Conservation (phyloP, 2,329 filamentous ascomycete species). For the Beauveria varroae region DNA sequence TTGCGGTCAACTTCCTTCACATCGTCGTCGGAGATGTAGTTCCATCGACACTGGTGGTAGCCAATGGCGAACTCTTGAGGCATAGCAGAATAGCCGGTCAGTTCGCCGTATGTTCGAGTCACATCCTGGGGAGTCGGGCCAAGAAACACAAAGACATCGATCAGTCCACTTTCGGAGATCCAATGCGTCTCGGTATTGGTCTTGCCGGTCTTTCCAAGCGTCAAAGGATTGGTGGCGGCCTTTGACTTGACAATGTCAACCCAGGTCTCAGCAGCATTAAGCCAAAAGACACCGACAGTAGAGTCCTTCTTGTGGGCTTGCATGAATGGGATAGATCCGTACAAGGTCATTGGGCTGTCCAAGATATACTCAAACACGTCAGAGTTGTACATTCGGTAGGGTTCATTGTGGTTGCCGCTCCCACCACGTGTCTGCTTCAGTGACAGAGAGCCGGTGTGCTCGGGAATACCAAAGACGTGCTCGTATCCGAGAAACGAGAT, state of each 20-base stretch:
- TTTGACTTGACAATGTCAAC: constrained; percentile 84
- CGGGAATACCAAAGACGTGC: constrained; percentile 89
- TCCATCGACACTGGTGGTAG: constrained; percentile 98
- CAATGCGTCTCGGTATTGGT: constrained; percentile 86
- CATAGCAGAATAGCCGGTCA: constrained; percentile 86
- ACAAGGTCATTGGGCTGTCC: constrained; percentile 96
- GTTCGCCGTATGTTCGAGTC: constrained; percentile 72
- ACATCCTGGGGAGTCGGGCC: constrained; percentile 81
- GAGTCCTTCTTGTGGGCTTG: constrained; percentile 92
- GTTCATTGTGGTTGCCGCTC: constrained; percentile 75
- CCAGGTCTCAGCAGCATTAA: constrained; percentile 97
- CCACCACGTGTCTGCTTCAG: constrained; percentile 86
- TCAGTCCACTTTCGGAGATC: constrained; percentile 84
- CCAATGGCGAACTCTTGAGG: constrained; percentile 88
- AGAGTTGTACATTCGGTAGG: constrained; percentile 90
- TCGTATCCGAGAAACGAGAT: constrained; percentile 88
- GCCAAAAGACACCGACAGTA: constrained; percentile 93
- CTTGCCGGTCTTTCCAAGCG: constrained; percentile 60
- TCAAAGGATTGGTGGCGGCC: constrained; percentile 64
- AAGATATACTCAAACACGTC: constrained; percentile 98
- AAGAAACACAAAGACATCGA: constrained; percentile 92
- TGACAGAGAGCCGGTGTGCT: constrained; percentile 82
- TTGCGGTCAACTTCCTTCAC: constrained; percentile 94
- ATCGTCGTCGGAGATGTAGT: constrained; percentile 95
- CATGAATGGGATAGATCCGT: constrained; percentile 96